Evolutionary conservation across 2,329 filamentous ascomycete species (phyloP).

Genomic region (Achaetomium macrosporum): DNA sequence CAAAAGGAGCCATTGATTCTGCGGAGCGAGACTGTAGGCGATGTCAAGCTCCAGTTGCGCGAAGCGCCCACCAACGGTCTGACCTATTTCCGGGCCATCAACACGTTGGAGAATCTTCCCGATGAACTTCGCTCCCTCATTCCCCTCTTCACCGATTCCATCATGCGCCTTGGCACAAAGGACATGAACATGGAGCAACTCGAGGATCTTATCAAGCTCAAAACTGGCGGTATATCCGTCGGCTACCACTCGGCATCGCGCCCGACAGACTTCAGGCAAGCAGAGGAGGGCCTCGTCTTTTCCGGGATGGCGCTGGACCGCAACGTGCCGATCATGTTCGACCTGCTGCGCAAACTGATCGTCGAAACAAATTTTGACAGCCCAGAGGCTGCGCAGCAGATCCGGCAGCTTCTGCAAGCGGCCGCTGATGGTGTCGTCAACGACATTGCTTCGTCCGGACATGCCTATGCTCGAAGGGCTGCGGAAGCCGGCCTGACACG

Average conservation of each 20-base stretch:
- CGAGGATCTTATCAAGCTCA: conserved; percentile 92
- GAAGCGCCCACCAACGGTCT: conserved; percentile 92
- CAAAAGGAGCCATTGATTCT: conserved; percentile 56
- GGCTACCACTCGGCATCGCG: conserved; percentile 78
- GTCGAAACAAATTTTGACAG: conserved; percentile 87
- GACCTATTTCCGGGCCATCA: conserved; percentile 91
- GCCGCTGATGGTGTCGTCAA: conserved; percentile 87
- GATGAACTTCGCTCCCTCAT: conserved; percentile 79
- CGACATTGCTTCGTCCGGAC: conserved; percentile 83
- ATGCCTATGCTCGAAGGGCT: conserved; percentile 77
- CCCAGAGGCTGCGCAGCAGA: conserved; percentile 71
- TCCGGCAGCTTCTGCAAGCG: conserved; percentile 79
- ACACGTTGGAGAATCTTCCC: conserved; percentile 70
- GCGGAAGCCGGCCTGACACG: conserved; percentile 74
- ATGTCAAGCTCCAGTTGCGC: conserved; percentile 76
- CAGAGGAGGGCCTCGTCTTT: conserved; percentile 76
- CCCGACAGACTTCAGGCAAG: conserved; percentile 63
- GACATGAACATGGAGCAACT: conserved; percentile 87
- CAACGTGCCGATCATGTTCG: conserved; percentile 87
- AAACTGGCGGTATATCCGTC: conserved; percentile 84
- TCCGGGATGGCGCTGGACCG: conserved; percentile 83
- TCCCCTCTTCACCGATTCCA: conserved; percentile 83
- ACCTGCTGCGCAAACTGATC: conserved; percentile 73
- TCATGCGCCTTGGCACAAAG: conserved; percentile 89
- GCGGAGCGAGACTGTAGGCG: conserved; percentile 59